A percentile compares a stretch with the other conserved stretches of the same genome.
Conservation (phyloP, 1,284 basidiomycete species). For the Malassezia nana region DNA sequence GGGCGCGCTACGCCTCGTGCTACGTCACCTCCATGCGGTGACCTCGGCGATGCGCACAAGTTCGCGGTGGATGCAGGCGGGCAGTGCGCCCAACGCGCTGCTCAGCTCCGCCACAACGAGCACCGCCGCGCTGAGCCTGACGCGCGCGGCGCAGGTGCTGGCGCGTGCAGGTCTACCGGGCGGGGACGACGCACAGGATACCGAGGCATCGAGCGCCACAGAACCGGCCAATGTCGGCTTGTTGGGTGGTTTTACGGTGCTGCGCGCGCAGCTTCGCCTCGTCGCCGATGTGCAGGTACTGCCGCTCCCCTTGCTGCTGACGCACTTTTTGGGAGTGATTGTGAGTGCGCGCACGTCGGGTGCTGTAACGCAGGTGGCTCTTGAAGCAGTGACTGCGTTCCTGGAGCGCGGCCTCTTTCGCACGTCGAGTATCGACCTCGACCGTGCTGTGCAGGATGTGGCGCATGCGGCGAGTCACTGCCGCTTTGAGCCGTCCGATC, state of each 20-base stretch:
- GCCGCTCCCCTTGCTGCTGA: slow-evolving; percentile 29
- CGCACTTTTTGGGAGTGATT: slow-evolving; percentile 74
- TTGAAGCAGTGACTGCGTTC: slow-evolving; percentile 76
- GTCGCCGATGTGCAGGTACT: slow-evolving; percentile 22
- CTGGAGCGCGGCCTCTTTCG: slow-evolving; percentile 67
- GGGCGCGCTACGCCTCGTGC: slow-evolving; percentile 58
- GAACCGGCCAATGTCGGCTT: slow-evolving; percentile 50
- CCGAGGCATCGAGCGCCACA: neutral
- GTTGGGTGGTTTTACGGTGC: slow-evolving; percentile 76
- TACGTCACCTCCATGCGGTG: slow-evolving; percentile 79
- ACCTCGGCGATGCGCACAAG: slow-evolving; percentile 87
- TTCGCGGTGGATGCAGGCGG: slow-evolving; percentile 28
- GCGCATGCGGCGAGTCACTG: slow-evolving; percentile 85
- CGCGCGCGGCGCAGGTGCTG: slow-evolving; percentile 12
- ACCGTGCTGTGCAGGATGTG: slow-evolving; percentile 64
- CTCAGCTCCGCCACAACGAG: slow-evolving; percentile 21
- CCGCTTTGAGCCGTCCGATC: slow-evolving; percentile 94
- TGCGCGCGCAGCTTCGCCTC: slow-evolving; percentile 60
- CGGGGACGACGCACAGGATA: neutral
- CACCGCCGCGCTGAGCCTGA: slow-evolving; percentile 17
- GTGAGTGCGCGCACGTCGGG: slow-evolving; percentile 85
- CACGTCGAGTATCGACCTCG: slow-evolving; percentile 43
- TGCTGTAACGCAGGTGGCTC: slow-evolving; percentile 79
- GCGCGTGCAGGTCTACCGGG: neutral
- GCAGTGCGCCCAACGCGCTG: slow-evolving; percentile 18